These are phyloP conservation scores for Pythium diclinum DNA, from an alignment of 352 stramenopile species.

Conservation along the genomic window DNA sequence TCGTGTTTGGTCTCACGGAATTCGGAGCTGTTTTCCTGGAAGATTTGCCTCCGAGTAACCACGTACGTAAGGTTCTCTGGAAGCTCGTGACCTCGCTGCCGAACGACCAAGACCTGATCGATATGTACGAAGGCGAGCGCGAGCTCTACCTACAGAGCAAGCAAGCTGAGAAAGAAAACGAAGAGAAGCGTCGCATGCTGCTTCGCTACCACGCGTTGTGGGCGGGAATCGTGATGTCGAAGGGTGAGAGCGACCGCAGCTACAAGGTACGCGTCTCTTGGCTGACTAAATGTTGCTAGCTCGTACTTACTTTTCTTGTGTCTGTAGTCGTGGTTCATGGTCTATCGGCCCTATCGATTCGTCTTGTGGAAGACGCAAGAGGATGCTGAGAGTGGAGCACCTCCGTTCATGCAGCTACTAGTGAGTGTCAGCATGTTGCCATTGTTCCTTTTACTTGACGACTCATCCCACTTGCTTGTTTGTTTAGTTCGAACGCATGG, in stretches of 20 bases:
- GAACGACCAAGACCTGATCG: constrained; percentile 76
- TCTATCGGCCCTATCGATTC: constrained; percentile 73
- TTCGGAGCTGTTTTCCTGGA: constrained; percentile 77
- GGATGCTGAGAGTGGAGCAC: constrained; percentile 55
- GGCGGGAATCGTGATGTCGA: constrained; percentile 56
- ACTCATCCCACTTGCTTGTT: background rate
- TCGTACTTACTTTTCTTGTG: constrained; percentile 5
- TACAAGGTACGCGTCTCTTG: constrained; percentile 48
- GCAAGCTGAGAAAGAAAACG: constrained; percentile 40
- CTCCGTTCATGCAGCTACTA: constrained; percentile 56
- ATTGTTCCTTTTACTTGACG: constrained; percentile 8
- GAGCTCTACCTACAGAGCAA: constrained; percentile 57
- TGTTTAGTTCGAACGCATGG: constrained; percentile 58
- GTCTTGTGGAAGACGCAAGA: constrained; percentile 78
- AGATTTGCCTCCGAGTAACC: constrained; percentile 75
- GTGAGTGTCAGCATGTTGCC: constrained; percentile 31
- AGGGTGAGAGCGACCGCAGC: constrained; percentile 58
- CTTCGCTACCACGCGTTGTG: constrained; percentile 74
- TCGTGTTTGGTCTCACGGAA: constrained; percentile 71
- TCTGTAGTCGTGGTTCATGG: constrained; percentile 27
- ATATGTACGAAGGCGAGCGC: constrained; percentile 66
- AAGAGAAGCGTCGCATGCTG: constrained; percentile 41
- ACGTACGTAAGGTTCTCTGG: constrained; percentile 72
- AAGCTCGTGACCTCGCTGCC: constrained; percentile 80
- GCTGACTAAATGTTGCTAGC: background rate